A percentile compares a stretch with the other conserved stretches of the same genome.
Evolutionary conservation across 495 filamentous ascomycete genomes (phyloP).

Genomic region (Thermothielavioides terrestris): DNA sequence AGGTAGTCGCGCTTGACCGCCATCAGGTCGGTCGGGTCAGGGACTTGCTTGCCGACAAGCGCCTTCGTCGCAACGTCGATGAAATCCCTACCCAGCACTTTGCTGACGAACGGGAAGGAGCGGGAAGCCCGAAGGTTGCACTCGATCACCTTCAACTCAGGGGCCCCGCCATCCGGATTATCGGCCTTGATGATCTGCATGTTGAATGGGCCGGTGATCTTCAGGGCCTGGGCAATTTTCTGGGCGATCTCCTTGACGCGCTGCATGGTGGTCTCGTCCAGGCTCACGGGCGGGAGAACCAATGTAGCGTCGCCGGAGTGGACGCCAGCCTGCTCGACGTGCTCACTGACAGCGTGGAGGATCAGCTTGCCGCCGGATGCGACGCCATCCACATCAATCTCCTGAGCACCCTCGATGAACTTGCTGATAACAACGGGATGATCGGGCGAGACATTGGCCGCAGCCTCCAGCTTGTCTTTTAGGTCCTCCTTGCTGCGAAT

Average conservation of each 20-base stretch:
- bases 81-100: constrained; percentile 95
- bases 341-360: constrained; percentile 90
- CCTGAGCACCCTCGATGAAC: constrained; percentile 95
- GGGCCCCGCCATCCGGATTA: constrained; percentile 58
- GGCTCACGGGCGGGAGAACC: constrained; percentile 76
- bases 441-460: constrained; percentile 85
- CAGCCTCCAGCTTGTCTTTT: constrained; percentile 82
- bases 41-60: constrained; percentile 77
- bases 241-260: constrained; percentile 89
- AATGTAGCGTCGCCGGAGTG: constrained; percentile 97
- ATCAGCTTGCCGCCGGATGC: constrained; percentile 79
- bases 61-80: constrained; percentile 94
- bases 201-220: constrained; percentile 95
- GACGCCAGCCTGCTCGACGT: constrained; percentile 95
- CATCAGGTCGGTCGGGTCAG: constrained; percentile 85
- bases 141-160: constrained; percentile 88
- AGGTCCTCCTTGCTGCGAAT: constrained; percentile 87
- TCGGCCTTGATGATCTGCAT: constrained; percentile 99
- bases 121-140: constrained; percentile 97
- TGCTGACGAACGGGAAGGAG: constrained; percentile 95
- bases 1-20: constrained; percentile 76
- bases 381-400: constrained; percentile 96
- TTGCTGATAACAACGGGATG: constrained; percentile 99
- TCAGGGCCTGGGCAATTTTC: constrained; percentile 96
- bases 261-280: constrained; percentile 65